Evolutionary conservation across 1,139 yeast species (phyloP), one percentile per base, ranked within the genome.

Genomic region (Maudiozyma humilis): DNA sequence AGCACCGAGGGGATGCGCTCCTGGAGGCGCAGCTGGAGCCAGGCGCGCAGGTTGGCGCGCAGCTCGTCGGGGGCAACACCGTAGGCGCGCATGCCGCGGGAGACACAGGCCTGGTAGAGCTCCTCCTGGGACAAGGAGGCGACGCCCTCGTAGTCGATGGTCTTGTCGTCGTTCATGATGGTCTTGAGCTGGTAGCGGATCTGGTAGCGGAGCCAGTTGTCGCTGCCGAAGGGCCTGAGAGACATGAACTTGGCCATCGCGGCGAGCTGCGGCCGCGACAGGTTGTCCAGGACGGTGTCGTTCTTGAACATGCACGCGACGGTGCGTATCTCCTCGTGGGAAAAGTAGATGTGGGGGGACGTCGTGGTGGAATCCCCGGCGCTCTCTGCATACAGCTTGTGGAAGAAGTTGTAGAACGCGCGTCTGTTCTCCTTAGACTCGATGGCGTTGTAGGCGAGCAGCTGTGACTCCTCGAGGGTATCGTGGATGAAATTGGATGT

Each of bases 191-290:
- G 79, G 68, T 86, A 89, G 67, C 98, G 84, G 54, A 91, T 88
- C 63, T 88, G 87, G 68, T 91, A 89, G 57, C 98, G 82, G 57
- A 91, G 72, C 63, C 91, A 82, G 50, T 88, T 81, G 63, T 89
- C 95, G 39, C 95, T 85, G 30, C 98, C 98, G 63, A 85, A 89
- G 2, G 97, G 95, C 59, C 87, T 82, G 51, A 91, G 68, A 49
- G 87, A 84, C 83, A 91, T 85, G 66, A 89, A 91, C 64, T 83
- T 84, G 44, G 96, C 83, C 88, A 91, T 83, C 27, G 96, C 97
- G 47, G 86, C 84, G 55, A 91, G 74, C 66, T 88, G 96, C 38
- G 95, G 87, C 55, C 97, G 78, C 29, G 95, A 82, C 65, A 88
- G 75, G 68, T 91, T 91, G 69, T 91, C 98, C 59, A 91, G 75